Evolutionary conservation across 1,139 yeast genomes (phyloP), one percentile per base, ranked within the genome.

Genomic region (Pneumocystis carinii): DNA sequence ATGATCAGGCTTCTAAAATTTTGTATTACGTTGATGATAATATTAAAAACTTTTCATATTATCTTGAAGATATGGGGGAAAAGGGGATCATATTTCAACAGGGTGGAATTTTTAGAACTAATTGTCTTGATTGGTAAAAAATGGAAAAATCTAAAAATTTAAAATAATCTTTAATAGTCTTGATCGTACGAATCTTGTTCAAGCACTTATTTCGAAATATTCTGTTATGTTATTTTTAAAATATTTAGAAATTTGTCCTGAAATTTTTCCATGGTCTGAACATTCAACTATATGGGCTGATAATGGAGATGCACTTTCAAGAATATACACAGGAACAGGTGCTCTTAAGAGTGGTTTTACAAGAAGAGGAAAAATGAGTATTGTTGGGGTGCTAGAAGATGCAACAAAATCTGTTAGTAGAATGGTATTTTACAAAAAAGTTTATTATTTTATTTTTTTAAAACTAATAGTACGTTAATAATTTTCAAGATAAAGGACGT

Each of bases 251-350:
- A 74, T 75, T 65, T 71, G 72, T 41, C 61, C 63, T 2, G 61
- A 56, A 73, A 69, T 74, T 10, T 92, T 84, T 27, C 75, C 87
- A 59, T 79, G 84, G 72, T 72, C 75, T 56, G 83, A 81, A 66
- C 97, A 90, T 71, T 87, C 90, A 69, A 78, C 85, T 3, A 75
- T 92, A 29, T 94, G 98, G 98, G 99, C 98, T 0, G 97, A 94
- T 73, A 90, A 92, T 73, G 99, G 98, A 60, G 98, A 94, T 74
- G 96, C 94, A 66, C 82, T 94, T 10, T 90, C 97, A 0, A 97
- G 90, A 72, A 92, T 92, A 37, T 94, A 94, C 72, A 92, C 98
- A 0, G 98, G 98, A 6, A 94, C 98, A 0, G 90, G 92, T 72
- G 98, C 98, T 0, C 77, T 94, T 62, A 94, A 94, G 73, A 88